These are phyloP conservation scores for Fusarium sp. DNA, from an alignment of 2,329 filamentous ascomycete genomes.

Conservation along the genomic window DNA sequence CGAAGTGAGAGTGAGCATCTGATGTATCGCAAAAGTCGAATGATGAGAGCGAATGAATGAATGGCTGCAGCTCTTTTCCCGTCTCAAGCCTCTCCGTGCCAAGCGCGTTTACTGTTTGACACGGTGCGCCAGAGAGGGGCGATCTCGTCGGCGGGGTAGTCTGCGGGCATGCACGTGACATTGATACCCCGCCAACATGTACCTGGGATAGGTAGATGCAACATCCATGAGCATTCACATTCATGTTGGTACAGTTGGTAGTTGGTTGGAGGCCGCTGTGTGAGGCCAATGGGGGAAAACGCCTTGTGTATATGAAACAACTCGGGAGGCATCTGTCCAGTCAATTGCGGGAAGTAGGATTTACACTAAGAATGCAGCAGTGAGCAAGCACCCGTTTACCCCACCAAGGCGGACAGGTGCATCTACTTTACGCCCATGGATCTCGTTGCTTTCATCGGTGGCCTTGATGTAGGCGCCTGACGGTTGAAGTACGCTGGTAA, in stretches of 20 bases:
- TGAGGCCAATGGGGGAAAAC: neutral
- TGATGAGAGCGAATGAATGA: neutral
- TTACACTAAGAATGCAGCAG: neutral
- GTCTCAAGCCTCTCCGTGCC: neutral
- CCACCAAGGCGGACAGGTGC: neutral
- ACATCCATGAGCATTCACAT: neutral
- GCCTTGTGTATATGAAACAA: neutral
- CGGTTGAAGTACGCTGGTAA: neutral
- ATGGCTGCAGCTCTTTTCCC: neutral
- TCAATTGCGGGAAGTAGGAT: neutral
- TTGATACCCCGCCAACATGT: neutral
- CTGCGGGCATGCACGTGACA: conserved; percentile 4
- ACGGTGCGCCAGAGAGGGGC: conserved; percentile 2
- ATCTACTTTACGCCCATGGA: neutral
- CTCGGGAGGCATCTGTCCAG: neutral
- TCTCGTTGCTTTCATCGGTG: neutral
- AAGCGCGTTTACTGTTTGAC: neutral
- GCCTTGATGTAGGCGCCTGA: neutral
- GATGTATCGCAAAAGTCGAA: neutral
- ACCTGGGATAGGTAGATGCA: neutral
- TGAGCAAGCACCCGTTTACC: neutral
- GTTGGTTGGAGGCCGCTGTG: neutral
- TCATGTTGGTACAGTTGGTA: neutral
- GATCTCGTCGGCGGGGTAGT: neutral
- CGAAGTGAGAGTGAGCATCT: neutral